A percentile compares a stretch with the other conserved stretches of the same genome.
Conservation (phyloP, 306 rosid genomes). For the Comarum palustre region DNA sequence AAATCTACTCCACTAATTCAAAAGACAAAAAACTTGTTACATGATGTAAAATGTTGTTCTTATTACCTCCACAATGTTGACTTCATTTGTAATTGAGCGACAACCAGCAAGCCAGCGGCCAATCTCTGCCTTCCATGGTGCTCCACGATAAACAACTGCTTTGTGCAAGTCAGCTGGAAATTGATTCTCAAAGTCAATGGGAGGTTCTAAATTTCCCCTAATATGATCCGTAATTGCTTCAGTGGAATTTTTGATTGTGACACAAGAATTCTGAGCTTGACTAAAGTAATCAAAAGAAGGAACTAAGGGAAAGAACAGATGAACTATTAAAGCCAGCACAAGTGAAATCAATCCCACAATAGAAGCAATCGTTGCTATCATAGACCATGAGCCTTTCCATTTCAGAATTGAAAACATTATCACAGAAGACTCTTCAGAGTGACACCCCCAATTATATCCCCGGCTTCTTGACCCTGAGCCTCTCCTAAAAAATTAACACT, state of each 20-base stretch:
- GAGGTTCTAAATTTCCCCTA: constrained; percentile 30
- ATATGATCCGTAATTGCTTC: constrained; percentile 27
- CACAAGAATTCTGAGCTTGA: constrained; percentile 50
- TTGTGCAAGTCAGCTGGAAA: constrained; percentile 63
- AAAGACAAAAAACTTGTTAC: neutral
- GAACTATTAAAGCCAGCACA: constrained; percentile 60
- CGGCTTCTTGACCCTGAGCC: constrained; percentile 32
- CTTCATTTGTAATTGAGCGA: constrained; percentile 48
- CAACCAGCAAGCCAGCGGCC: constrained; percentile 94
- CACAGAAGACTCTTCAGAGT: constrained; percentile 37
- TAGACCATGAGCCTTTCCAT: constrained; percentile 72
- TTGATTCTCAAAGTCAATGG: constrained; percentile 40
- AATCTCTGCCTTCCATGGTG: constrained; percentile 87
- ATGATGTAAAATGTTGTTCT: neutral
- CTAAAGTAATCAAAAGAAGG: constrained; percentile 66
- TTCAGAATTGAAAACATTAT: constrained; percentile 55
- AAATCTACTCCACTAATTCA: neutral
- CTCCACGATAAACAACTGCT: constrained; percentile 66
- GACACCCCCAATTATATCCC: neutral
- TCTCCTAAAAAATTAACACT: constrained; percentile 33
- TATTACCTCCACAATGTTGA: constrained; percentile 74
- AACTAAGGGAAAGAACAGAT: constrained; percentile 72
- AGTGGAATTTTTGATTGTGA: constrained; percentile 39
- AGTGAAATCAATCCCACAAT: constrained; percentile 57
- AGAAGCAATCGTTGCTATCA: constrained; percentile 57